Evolutionary conservation across 2,329 filamentous ascomycete genomes (phyloP).

Genomic region (Sporothrix brasiliensis): DNA sequence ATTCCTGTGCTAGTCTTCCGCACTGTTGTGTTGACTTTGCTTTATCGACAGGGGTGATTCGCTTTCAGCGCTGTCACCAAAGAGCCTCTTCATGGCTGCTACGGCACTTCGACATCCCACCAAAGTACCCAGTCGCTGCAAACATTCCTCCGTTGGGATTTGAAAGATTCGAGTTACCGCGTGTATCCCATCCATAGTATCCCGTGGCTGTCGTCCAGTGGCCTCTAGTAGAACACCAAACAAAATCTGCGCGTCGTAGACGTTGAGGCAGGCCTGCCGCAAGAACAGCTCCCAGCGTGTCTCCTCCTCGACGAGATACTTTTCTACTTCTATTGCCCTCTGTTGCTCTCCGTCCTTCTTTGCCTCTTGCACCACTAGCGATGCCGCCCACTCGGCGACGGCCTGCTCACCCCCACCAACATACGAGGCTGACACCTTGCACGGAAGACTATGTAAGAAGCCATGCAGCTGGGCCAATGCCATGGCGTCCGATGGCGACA

Average conservation of each 20-base stretch:
- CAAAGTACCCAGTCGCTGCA: constrained; percentile 53
- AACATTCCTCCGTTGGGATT: constrained; percentile 57
- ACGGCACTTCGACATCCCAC: constrained; percentile 60
- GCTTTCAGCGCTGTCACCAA: not conserved
- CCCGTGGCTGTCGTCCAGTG: no score
- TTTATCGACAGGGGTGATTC: no score
- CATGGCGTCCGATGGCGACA: constrained; percentile 48
- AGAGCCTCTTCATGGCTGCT: constrained; percentile 48
- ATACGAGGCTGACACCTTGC: constrained; percentile 49
- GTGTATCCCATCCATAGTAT: constrained; percentile 22
- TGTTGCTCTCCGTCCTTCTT: constrained; percentile 36
- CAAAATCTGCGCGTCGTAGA: constrained; percentile 69
- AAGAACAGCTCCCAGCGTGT: constrained; percentile 70
- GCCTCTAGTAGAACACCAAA: constrained; percentile 49
- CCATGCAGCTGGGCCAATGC: constrained; percentile 55
- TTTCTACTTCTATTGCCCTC: constrained; percentile 43
- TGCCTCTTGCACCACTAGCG: constrained; percentile 48
- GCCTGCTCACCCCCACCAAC: constrained; percentile 55
- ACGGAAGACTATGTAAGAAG: constrained; percentile 51
- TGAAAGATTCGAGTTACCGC: constrained; percentile 59
- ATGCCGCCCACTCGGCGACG: constrained; percentile 59
- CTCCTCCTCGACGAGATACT: constrained; percentile 57
- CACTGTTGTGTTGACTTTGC: no score
- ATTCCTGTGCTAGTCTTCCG: no score
- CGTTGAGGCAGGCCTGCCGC: constrained; percentile 67